Evolutionary conservation across 306 rosid species (phyloP).

Genomic region (Rosa rugosa): DNA sequence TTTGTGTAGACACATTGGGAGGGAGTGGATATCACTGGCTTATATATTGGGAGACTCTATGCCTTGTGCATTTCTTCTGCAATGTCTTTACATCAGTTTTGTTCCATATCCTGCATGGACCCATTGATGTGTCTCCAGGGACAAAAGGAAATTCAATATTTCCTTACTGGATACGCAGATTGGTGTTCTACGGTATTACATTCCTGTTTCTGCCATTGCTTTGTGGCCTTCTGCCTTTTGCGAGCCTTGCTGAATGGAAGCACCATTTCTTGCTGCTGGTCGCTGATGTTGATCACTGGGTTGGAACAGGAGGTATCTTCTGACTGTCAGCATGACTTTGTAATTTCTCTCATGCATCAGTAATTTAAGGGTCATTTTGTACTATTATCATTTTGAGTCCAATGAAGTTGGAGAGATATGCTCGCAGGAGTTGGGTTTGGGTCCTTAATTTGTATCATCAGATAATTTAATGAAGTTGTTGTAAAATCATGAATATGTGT

Average conservation of each 20-base stretch:
- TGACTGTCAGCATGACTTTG: neutral
- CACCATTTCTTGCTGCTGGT: conserved; percentile 45
- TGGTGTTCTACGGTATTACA: conserved; percentile 41
- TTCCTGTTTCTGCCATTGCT: conserved; percentile 58
- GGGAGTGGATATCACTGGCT: conserved; percentile 84
- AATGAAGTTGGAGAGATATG: neutral
- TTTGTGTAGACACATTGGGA: conserved; percentile 80
- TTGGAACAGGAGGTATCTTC: neutral
- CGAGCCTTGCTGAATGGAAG: conserved; percentile 70
- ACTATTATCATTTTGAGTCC: neutral
- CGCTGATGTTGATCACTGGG: conserved; percentile 9
- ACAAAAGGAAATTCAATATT: conserved; percentile 27
- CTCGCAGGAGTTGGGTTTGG: neutral
- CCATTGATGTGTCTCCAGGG: conserved; percentile 35
- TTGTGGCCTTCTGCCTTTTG: conserved; percentile 88
- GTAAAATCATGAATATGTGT: neutral
- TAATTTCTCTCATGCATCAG: neutral
- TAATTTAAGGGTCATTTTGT: neutral
- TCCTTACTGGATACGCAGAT: conserved; percentile 61
- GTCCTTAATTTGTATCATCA: neutral
- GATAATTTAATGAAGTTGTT: conserved; percentile 1
- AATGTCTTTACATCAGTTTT: conserved; percentile 45
- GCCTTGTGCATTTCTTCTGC: conserved; percentile 63
- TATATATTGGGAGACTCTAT: conserved; percentile 64
- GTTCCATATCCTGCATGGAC: conserved; percentile 63